Evolutionary conservation across 2,329 filamentous ascomycete genomes (phyloP).

Genomic region (Scedosporium apiospermum): DNA sequence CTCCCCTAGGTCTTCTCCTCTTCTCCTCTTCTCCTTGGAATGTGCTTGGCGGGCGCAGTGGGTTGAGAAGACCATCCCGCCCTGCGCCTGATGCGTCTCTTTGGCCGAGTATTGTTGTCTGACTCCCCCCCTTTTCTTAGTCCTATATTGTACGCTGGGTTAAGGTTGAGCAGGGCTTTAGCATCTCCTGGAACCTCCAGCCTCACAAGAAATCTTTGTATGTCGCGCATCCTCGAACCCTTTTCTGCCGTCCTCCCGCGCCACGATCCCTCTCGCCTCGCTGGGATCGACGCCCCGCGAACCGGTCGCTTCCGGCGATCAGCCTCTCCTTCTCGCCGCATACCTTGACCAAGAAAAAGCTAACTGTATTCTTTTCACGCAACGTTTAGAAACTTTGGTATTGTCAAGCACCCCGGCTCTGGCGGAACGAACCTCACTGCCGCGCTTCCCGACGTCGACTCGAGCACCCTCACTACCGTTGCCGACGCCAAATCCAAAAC

Average conservation of each 20-base stretch:
- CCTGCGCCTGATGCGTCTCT: neutral
- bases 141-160: conserved; percentile 98
- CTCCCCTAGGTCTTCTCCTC: neutral
- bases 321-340: neutral
- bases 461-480: conserved; percentile 36
- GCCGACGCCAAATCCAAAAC: conserved; percentile 36
- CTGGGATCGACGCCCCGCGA: neutral
- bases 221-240: conserved; percentile 14
- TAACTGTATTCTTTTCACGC: conserved; percentile 2
- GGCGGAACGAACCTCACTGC: conserved; percentile 41
- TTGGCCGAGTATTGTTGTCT: no score
- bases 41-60: neutral
- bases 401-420: conserved; percentile 90
- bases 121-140: conserved; percentile 33
- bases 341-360: neutral
- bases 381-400: conserved; percentile 69
- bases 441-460: conserved; percentile 31
- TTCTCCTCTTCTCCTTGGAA: neutral
- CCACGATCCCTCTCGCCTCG: neutral
- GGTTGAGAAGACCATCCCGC: no score
- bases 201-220: conserved; percentile 96
- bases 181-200: conserved; percentile 95
- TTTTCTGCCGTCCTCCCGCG: conserved; percentile 11
- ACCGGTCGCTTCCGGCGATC: neutral
- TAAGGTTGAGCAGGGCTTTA: conserved; percentile 79